These are phyloP conservation scores for Zymoseptoria pseudotritici DNA, from an alignment of 2,329 filamentous ascomycete species.

Conservation along the genomic window DNA sequence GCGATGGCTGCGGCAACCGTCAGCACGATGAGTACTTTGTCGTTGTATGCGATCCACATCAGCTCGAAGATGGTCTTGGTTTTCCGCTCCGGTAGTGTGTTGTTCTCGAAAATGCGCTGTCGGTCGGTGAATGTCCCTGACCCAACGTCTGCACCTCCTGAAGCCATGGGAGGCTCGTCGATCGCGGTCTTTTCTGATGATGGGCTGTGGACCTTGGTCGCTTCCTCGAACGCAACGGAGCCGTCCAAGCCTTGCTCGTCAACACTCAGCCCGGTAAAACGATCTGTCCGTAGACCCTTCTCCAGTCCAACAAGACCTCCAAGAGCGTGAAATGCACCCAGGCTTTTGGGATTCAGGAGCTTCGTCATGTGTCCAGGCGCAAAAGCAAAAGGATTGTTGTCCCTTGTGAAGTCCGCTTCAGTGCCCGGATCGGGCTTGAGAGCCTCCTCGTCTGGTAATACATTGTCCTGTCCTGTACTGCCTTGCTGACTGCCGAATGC, in stretches of 20 bases:
- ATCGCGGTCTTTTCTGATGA: constrained; percentile 22
- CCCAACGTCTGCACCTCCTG: constrained; percentile 5
- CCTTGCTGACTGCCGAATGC: constrained; percentile 20
- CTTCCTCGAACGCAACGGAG: constrained; percentile 62
- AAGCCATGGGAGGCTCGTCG: constrained; percentile 18
- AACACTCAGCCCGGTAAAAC: constrained; percentile 57
- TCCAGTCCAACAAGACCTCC: constrained; percentile 67
- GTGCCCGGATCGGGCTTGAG: constrained; percentile 69
- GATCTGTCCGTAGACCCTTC: constrained; percentile 62
- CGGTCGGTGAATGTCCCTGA: constrained; percentile 51
- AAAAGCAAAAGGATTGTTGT: constrained; percentile 79
- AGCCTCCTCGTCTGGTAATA: constrained; percentile 61
- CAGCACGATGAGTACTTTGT: constrained; percentile 68
- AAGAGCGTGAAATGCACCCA: constrained; percentile 65
- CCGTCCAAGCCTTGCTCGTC: constrained; percentile 62
- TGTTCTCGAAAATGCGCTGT: constrained; percentile 62
- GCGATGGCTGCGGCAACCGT: constrained; percentile 67
- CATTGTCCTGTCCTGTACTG: constrained; percentile 35
- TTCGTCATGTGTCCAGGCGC: constrained; percentile 74
- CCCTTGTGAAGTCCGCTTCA: constrained; percentile 65
- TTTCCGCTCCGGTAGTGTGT: constrained; percentile 62
- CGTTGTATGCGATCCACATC: constrained; percentile 77
- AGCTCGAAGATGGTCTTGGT: constrained; percentile 62
- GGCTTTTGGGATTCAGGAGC: constrained; percentile 70
- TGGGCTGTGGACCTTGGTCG: constrained; percentile 23